Evolutionary conservation across 1,284 basidiomycete species (phyloP).

Genomic region (Schizopora paradoxa): DNA sequence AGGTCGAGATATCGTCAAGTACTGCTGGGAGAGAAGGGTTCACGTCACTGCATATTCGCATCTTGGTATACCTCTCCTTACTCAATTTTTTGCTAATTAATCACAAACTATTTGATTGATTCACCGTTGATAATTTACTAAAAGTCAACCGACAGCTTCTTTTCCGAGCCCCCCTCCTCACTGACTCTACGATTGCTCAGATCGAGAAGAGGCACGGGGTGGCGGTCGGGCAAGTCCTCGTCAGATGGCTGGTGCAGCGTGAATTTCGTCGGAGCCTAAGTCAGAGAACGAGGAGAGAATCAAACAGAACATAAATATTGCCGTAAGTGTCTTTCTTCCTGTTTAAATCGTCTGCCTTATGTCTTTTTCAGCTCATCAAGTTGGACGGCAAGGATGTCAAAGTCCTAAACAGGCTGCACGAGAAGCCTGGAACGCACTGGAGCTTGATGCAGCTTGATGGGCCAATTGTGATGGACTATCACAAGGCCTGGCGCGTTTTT

Average conservation of each 20-base stretch:
- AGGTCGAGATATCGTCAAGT: constrained; percentile 49
- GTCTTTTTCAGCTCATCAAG: constrained; percentile 24
- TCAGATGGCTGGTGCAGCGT: constrained; percentile 47
- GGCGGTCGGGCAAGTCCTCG: constrained; percentile 45
- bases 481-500: constrained; percentile 34
- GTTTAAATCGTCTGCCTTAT: neutral
- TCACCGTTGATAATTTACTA: too few species aligned
- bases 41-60: constrained; percentile 65
- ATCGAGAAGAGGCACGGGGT: constrained; percentile 43
- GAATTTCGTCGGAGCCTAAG: constrained; percentile 44
- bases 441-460: too few species aligned
- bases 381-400: constrained; percentile 28
- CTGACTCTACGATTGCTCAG: constrained; percentile 30
- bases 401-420: constrained; percentile 35
- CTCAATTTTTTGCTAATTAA: too few species aligned
- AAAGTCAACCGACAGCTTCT: neutral
- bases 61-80: too few species aligned
- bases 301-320: constrained; percentile 37
- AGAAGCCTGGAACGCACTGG: constrained; percentile 41
- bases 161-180: constrained; percentile 10
- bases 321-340: neutral
- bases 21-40: constrained; percentile 56
- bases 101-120: too few species aligned
- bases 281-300: constrained; percentile 35
- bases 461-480: too few species aligned